phyloP scores from a whole-genome alignment of 2,329 filamentous ascomycete species.

The Aaosphaeria pasadenensis region DNA sequence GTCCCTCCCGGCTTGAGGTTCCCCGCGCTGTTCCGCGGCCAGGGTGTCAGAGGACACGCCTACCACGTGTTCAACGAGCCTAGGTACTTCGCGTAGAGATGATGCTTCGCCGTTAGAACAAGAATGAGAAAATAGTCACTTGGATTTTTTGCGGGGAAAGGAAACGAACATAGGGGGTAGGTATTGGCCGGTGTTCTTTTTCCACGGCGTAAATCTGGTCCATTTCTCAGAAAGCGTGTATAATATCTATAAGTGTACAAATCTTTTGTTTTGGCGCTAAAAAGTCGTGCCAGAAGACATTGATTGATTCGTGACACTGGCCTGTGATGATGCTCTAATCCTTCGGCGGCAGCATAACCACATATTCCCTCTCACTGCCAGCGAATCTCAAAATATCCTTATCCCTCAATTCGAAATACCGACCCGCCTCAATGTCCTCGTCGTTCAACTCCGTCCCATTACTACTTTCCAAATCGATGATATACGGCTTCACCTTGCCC shows the following conservation, averaged over 20 bases:
- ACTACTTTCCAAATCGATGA: conserved; percentile 90
- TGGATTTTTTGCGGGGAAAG: no score
- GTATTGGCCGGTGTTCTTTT: no score
- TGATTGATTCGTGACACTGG: no score
- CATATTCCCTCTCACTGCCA: conserved; percentile 85
- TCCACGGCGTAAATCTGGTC: no score
- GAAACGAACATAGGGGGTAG: no score
- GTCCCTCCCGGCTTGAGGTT: conserved; percentile 78
- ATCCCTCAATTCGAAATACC: conserved; percentile 82
- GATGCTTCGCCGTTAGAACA: no score
- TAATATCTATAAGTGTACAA: no score
- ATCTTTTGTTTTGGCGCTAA: no score
- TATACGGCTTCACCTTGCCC: conserved; percentile 65
- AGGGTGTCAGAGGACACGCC: conserved; percentile 81
- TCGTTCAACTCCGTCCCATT: conserved; percentile 87
- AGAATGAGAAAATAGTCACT: no score
- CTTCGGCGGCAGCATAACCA: conserved; percentile 75
- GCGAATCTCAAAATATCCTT: conserved; percentile 90
- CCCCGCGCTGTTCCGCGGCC: conserved; percentile 76
- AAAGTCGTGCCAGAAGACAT: no score
- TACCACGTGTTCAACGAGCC: conserved; percentile 93
- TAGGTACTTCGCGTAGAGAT: conserved; percentile 27
- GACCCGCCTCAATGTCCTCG: conserved; percentile 66
- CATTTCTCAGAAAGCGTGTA: no score
- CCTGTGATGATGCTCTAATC: neutral